Evolutionary conservation across 352 stramenopile genomes (phyloP).

Genomic region (Phytophthora hybrid): DNA sequence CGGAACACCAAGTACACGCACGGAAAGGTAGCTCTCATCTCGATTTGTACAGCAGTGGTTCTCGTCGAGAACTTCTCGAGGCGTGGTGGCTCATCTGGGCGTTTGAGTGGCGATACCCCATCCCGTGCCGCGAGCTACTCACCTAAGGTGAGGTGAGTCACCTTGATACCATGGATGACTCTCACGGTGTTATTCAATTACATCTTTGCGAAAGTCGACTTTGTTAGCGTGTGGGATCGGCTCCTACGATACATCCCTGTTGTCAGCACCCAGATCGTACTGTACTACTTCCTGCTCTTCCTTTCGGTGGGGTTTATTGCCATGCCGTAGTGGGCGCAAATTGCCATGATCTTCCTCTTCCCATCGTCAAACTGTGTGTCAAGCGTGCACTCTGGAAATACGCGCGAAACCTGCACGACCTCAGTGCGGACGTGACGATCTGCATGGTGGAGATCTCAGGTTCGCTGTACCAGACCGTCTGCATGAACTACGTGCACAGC

Average conservation of each 20-base stretch:
- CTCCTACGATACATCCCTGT: constrained; percentile 24
- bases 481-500: constrained; percentile 31
- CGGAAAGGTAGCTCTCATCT: constrained; percentile 10
- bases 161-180: constrained; percentile 16
- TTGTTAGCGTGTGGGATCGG: background rate
- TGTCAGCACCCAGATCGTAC: constrained; percentile 18
- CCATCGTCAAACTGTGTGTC: constrained; percentile 24
- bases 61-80: too few relatives aligned
- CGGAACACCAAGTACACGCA: constrained; percentile 21
- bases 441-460: constrained; percentile 41
- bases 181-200: constrained; percentile 16
- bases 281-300: constrained; percentile 34
- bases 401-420: constrained; percentile 26
- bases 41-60: constrained; percentile 5
- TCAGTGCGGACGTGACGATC: constrained; percentile 35
- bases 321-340: constrained; percentile 17
- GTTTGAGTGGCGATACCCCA: constrained; percentile 18
- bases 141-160: constrained; percentile 13
- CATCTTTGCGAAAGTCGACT: constrained; percentile 9
- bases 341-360: constrained; percentile 27
- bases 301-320: constrained; percentile 21
- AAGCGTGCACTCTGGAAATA: constrained; percentile 38
- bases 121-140: constrained; percentile 6
- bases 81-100: constrained; percentile 15
- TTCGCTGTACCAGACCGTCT: constrained; percentile 43